Base-by-base conservation (phyloP, 345 rosid genomes). In the Heritiera littoralis region DNA sequence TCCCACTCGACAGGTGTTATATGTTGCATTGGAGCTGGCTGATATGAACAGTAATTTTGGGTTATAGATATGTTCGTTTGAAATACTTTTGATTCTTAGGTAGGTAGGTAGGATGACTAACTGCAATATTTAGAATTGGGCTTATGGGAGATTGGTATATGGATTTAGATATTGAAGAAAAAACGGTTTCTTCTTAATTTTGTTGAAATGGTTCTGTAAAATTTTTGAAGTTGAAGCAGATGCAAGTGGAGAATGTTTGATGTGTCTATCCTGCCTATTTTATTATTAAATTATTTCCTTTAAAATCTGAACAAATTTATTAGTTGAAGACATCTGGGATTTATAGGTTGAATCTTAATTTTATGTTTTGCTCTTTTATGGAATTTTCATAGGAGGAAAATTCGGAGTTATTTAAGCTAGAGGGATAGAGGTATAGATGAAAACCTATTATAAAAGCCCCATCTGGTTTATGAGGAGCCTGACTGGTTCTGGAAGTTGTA, bases 321-420 rank as follows among this genome's bases (percentile, higher is more conserved):
- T 32, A 49, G 59, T 71, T 30, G 10, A 70, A 49, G 58, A 70
- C 59, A 70, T 70, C 54, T 68, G 9, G 74, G 59, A 45, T 49
- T 49, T 70, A 49, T 49, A 12, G 2, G n/a, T 11, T 6, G 72
- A 64, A n/a, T 68, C 73, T n/a, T 20, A 69, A 69, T n/a, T 58
- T 20, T 18, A 18, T 17, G 59, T 58, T 58, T 58, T 58, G 10
- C 6, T n/a, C 1, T 4, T 69, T 69, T 23, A 20, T 41, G 54
- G 35, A 59, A 59, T 35, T 59, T 30, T 20, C 35, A 12, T 35
- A 15, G 66, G 35, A 61, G 66, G 66, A 61, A 28, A 67, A 18
- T 9, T 10, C 20, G 30, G 56, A 69, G 28, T 69, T 48, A 13
- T 13, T 6, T 23, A 64, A 68, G 73, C 38, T 48, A 46, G 56